Evolutionary conservation across 2,329 filamentous ascomycete species (phyloP).

Genomic region (Acrodontium crateriforme): DNA sequence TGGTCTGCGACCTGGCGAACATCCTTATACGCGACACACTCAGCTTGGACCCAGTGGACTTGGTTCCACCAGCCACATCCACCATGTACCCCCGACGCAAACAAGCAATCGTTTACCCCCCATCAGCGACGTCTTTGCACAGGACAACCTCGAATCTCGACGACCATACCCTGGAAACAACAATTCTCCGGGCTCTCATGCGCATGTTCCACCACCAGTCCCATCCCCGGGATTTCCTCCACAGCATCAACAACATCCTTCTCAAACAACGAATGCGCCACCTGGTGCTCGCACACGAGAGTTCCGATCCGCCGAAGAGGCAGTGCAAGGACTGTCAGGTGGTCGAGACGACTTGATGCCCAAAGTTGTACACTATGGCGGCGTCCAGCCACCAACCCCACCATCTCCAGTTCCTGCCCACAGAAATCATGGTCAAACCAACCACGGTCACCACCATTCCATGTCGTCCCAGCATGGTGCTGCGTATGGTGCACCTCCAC

Average conservation of each 20-base stretch:
- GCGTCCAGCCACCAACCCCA: constrained; percentile 83
- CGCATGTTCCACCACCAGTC: constrained; percentile 52
- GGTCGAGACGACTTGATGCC: constrained; percentile 87
- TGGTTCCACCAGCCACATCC: constrained; percentile 75
- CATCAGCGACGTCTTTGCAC: constrained; percentile 84
- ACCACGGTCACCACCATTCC: constrained; percentile 5
- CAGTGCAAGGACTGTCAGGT: constrained; percentile 75
- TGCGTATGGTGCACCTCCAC: constrained; percentile 17
- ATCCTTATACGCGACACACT: constrained; percentile 22
- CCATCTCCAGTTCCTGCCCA: constrained; percentile 55
- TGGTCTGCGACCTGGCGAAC: constrained; percentile 58
- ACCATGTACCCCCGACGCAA: constrained; percentile 76
- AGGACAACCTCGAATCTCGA: constrained; percentile 48
- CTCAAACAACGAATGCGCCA: too few relatives aligned
- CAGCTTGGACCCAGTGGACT: constrained; percentile 74
- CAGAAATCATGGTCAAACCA: constrained; percentile 6
- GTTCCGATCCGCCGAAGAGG: constrained; percentile 92
- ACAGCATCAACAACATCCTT: constrained; percentile 26
- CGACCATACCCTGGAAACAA: constrained; percentile 30
- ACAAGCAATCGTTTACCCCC: constrained; percentile 86
- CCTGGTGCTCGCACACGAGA: constrained; percentile 55
- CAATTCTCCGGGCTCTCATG: constrained; percentile 49
- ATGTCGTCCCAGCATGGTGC: background rate
- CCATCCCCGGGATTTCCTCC: constrained; percentile 65
- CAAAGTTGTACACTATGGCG: constrained; percentile 88